These are phyloP conservation scores for Cyclaneusma minus DNA, from an alignment of 2,329 filamentous ascomycete species.

Conservation along the genomic window DNA sequence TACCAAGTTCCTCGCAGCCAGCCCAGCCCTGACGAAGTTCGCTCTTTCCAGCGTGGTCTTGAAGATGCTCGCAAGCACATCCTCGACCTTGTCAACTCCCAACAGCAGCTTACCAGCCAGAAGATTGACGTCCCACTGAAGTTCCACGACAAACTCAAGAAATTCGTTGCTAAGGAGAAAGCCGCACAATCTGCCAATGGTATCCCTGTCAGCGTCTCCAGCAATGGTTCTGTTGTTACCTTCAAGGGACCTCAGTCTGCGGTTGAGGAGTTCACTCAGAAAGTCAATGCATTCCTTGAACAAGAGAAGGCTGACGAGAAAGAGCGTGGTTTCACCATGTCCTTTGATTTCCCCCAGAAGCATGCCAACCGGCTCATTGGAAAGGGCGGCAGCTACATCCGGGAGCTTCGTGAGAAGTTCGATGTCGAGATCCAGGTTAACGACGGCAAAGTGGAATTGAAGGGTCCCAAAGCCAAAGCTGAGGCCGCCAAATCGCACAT, in stretches of 20 bases:
- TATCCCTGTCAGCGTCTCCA: conserved; percentile 44
- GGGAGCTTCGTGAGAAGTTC: conserved; percentile 49
- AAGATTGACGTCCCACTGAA: conserved; percentile 43
- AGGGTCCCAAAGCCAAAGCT: conserved; percentile 89
- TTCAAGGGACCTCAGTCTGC: conserved; percentile 62
- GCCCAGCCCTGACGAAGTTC: conserved; percentile 32
- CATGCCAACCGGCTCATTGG: conserved; percentile 74
- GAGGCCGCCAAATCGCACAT: conserved; percentile 78
- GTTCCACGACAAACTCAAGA: conserved; percentile 47
- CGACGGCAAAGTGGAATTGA: conserved; percentile 87
- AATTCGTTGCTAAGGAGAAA: conserved; percentile 51
- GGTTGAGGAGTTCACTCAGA: conserved; percentile 56
- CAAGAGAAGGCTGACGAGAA: conserved; percentile 88
- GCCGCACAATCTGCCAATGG: conserved; percentile 37
- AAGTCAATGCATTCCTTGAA: conserved; percentile 65
- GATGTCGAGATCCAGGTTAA: conserved; percentile 74
- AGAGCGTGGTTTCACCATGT: conserved; percentile 73
- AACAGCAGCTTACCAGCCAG: conserved; percentile 34
- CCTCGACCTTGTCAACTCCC: conserved; percentile 38
- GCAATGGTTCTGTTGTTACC: conserved; percentile 44
- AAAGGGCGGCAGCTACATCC: conserved; percentile 51
- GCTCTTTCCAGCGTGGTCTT: conserved; percentile 37
- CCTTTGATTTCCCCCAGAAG: conserved; percentile 90
- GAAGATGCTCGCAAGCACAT: conserved; percentile 41
- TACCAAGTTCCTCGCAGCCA: conserved; percentile 40